Evolutionary conservation across 371 early-diverging fungal species (phyloP), one percentile per base, ranked within the genome.

Genomic region (Syncephalastrum contaminatum): DNA sequence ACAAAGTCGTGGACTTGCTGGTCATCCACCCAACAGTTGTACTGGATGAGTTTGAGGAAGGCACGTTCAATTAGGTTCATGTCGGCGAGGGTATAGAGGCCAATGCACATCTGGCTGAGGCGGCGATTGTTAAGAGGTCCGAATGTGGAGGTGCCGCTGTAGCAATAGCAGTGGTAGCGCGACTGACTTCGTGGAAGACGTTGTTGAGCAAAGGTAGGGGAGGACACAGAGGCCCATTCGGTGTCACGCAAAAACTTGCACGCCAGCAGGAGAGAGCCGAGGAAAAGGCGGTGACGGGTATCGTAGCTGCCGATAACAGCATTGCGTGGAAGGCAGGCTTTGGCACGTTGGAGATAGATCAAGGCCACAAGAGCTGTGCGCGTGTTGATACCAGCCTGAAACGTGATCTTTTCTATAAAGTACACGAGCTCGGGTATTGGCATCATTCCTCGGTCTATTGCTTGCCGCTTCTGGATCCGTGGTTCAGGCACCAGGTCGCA

Each of bases 161-260:
- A 56, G 46, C 53, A 40, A 30, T 56, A 53, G 18, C 41, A 51
- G 30, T 55, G 47, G 49, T 62, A 56, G 21, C 53, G 62, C 48
- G 56, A 51, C 49, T 53, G 41, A 8, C 51, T 43, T 18, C 53
- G n/a, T 15, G 59, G 58, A 30, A 30, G 36, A 10, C 36, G 36
- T 30, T 30, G 36, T 10, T 30, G 36, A 30, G 36, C 36, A 30
- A 30, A 30, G 36, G 36, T 30, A 30, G 36, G 36, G 10, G 36
- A 30, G 12, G 48, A 39, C 1, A 48, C 16, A 6, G 56, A 80
- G n/a, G 87, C 81, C 73, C 86, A 88, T 36, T 83, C 71, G 45
- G 81, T 74, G 58, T 89, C 89, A 56, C 80, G 80, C 46, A 88
- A 72, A 56, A 88, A 88, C 66, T 92, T 91, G 40, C 87, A 87